Evolutionary conservation across 352 stramenopile species (phyloP).

Genomic region (Phytophthora fragariaefolia): DNA sequence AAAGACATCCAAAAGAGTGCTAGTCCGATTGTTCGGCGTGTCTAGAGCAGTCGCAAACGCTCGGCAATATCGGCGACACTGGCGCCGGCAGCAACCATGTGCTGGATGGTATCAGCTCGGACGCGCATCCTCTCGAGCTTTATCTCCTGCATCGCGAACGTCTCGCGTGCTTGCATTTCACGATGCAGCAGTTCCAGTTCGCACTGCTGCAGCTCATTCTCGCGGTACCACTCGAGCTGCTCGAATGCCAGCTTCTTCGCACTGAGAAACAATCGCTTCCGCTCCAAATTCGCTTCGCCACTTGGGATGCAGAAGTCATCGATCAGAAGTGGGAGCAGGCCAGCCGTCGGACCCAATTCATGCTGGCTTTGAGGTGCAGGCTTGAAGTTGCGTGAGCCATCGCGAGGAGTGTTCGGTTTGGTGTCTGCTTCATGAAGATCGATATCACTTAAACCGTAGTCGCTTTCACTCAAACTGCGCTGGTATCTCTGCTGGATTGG

Average conservation of each 20-base stretch:
- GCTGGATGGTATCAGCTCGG: constrained; percentile 29
- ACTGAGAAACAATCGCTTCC: constrained; percentile 27
- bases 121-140: constrained; percentile 29
- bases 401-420: neutral
- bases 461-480: constrained; percentile 17
- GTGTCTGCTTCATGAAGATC: neutral
- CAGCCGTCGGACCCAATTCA: constrained; percentile 3
- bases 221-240: constrained; percentile 28
- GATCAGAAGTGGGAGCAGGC: constrained; percentile 22
- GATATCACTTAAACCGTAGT: constrained; percentile 13
- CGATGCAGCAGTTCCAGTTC: constrained; percentile 29
- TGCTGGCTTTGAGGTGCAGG: neutral
- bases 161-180: constrained; percentile 31
- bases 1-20: neutral
- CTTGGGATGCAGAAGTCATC: neutral
- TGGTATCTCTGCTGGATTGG: neutral
- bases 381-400: neutral
- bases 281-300: constrained; percentile 15
- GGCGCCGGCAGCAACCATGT: constrained; percentile 27
- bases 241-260: constrained; percentile 38
- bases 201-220: constrained; percentile 31
- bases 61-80: constrained; percentile 18
- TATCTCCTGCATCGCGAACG: constrained; percentile 23
- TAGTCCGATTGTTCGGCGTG: neutral
- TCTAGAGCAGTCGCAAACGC: constrained; percentile 23